phyloP scores from a whole-genome alignment of 345 rosid genomes.

The Physaria fendleri region DNA sequence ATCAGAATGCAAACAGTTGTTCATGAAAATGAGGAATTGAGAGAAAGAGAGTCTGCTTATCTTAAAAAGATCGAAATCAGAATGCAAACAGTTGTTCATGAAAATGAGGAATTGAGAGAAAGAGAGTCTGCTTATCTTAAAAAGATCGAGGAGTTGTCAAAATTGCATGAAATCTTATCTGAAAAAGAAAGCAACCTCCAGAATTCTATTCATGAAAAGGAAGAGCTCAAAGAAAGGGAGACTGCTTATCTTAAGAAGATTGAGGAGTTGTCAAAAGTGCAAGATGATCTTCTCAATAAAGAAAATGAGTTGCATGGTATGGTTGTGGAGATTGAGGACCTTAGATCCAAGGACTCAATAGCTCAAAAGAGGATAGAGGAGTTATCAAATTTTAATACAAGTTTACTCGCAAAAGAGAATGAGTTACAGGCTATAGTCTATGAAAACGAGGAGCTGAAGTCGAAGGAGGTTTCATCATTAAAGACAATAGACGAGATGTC shows the following conservation, averaged over 20 bases:
- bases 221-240: constrained; percentile 22
- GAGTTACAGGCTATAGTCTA: constrained; percentile 8
- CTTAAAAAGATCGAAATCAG: constrained; percentile 19
- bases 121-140: constrained; percentile 16
- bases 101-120: constrained; percentile 15
- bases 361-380: constrained; percentile 25
- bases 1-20: constrained; percentile 1
- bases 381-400: constrained; percentile 14
- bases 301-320: constrained; percentile 32
- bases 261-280: constrained; percentile 25
- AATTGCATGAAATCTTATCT: constrained; percentile 20
- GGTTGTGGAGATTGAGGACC: constrained; percentile 28
- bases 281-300: constrained; percentile 45
- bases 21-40: constrained; percentile 16
- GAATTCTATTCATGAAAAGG: constrained; percentile 60
- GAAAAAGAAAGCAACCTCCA: constrained; percentile 53
- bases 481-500: constrained; percentile 65
- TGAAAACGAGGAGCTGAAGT: constrained; percentile 19
- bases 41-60: constrained; percentile 17
- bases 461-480: constrained; percentile 34
- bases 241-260: constrained; percentile 22
- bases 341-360: constrained; percentile 12
- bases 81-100: constrained; percentile 5
- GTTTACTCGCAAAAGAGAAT: constrained; percentile 15
- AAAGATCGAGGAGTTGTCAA: constrained; percentile 23